phyloP scores from a whole-genome alignment of 257 asterid species.

The Forsythia suspensa region DNA sequence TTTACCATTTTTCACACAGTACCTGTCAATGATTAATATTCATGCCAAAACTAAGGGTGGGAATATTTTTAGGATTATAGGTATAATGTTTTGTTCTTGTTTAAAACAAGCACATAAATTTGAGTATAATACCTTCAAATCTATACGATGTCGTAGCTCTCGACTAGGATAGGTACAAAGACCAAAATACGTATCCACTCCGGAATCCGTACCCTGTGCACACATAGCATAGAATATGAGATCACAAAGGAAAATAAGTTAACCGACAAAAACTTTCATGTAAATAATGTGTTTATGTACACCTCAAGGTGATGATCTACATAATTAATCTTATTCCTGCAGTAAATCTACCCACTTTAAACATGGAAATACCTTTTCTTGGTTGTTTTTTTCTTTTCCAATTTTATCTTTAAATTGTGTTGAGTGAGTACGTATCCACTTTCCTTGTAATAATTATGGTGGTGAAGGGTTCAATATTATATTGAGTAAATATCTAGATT shows the following conservation, averaged over 20 bases:
- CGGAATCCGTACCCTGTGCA: constrained; percentile 75
- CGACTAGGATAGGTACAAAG: constrained; percentile 86
- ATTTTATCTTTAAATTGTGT: background rate
- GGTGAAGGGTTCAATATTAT: background rate
- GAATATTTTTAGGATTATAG: constrained; percentile 5
- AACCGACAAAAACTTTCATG: constrained; percentile 6
- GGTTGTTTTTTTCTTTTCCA: background rate
- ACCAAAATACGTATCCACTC: constrained; percentile 95
- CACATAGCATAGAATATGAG: constrained; percentile 10
- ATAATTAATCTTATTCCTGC: background rate
- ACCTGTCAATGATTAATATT: background rate
- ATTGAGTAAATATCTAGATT: background rate
- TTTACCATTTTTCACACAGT: background rate
- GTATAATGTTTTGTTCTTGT: background rate
- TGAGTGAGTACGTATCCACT: background rate
- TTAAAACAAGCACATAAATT: background rate
- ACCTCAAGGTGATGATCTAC: background rate
- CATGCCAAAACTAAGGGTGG: constrained; percentile 1
- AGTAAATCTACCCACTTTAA: background rate
- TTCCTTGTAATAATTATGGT: background rate
- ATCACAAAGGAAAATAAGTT: constrained; percentile 9
- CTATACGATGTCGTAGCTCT: constrained; percentile 87
- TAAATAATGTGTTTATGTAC: background rate
- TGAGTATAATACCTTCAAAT: constrained; percentile 60
- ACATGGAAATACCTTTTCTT: background rate